A percentile compares a stretch with the other conserved stretches of the same genome.
Evolutionary conservation across 129 eudicot species (phyloP).

Genomic region (Erigeron canadensis): DNA sequence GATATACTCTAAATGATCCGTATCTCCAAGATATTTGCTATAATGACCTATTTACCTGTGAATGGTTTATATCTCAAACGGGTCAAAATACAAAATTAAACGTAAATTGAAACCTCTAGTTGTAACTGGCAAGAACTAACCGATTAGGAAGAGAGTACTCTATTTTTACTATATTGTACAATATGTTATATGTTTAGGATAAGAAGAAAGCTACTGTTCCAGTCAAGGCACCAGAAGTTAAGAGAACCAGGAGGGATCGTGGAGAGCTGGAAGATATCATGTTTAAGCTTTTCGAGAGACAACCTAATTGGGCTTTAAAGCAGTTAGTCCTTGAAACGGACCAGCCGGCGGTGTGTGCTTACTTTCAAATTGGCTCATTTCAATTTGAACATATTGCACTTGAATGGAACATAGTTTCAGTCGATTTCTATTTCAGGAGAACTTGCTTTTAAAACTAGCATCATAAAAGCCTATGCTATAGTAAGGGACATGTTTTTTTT

Average conservation of each 20-base stretch:
- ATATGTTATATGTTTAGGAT: conserved; percentile 14
- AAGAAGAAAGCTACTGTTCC: conserved; percentile 68
- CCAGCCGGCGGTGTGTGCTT: conserved; percentile 43
- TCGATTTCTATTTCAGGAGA: neutral
- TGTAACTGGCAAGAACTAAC: neutral
- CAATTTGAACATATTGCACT: neutral
- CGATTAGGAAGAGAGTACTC: too few species aligned
- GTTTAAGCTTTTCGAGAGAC: conserved; percentile 92
- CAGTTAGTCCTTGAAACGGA: conserved; percentile 90
- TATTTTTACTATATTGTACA: neutral
- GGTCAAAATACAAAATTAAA: too few species aligned
- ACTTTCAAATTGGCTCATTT: neutral
- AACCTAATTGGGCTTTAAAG: conserved; percentile 92
- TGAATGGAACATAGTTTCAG: neutral
- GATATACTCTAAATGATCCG: neutral
- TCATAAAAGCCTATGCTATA: too few species aligned
- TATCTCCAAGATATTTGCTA: too few species aligned
- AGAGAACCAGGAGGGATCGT: conserved; percentile 94
- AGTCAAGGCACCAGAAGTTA: conserved; percentile 69
- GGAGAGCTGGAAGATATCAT: conserved; percentile 90
- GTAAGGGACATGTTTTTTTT: too few species aligned
- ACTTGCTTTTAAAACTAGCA: neutral
- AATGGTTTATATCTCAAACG: too few species aligned
- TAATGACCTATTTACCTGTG: too few species aligned
- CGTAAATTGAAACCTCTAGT: neutral